These are phyloP conservation scores for Mycena filopes DNA, from an alignment of 768 basidiomycete genomes.

Conservation along the genomic window DNA sequence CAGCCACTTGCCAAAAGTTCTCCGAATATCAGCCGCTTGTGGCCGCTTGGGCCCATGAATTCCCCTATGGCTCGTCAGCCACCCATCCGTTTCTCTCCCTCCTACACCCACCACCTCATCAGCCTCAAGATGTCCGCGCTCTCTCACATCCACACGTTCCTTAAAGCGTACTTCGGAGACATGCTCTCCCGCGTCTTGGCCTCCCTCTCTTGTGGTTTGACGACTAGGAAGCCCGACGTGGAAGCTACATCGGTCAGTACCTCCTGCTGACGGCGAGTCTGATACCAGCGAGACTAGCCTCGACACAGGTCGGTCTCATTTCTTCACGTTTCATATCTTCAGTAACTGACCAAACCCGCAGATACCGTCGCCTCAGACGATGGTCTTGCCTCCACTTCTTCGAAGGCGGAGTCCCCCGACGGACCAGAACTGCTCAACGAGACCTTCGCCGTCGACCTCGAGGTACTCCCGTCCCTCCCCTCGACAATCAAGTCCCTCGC, in stretches of 20 bases:
- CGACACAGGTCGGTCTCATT: background rate
- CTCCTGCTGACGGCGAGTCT: background rate
- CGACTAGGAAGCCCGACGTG: background rate
- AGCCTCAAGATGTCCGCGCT: constrained; percentile 4
- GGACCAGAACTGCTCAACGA: constrained; percentile 2
- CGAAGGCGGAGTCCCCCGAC: background rate
- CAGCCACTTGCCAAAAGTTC: no score
- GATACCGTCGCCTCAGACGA: background rate
- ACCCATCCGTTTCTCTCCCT: background rate
- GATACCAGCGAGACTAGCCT: background rate
- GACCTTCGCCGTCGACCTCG: background rate
- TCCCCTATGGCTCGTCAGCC: constrained; percentile 1
- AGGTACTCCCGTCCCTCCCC: constrained; percentile 16
- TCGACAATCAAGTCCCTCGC: constrained; percentile 15
- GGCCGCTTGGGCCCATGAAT: background rate
- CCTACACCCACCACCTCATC: constrained; percentile 7
- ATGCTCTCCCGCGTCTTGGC: background rate
- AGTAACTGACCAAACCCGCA: background rate
- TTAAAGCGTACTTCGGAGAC: constrained; percentile 10
- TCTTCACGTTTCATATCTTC: background rate
- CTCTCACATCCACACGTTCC: constrained; percentile 8
- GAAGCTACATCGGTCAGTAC: background rate
- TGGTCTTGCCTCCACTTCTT: background rate
- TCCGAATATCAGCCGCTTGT: background rate
- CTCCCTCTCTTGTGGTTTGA: background rate